These are phyloP conservation scores for Blastobotrys apis DNA, from an alignment of 1,139 yeast species.

Conservation along the genomic window DNA sequence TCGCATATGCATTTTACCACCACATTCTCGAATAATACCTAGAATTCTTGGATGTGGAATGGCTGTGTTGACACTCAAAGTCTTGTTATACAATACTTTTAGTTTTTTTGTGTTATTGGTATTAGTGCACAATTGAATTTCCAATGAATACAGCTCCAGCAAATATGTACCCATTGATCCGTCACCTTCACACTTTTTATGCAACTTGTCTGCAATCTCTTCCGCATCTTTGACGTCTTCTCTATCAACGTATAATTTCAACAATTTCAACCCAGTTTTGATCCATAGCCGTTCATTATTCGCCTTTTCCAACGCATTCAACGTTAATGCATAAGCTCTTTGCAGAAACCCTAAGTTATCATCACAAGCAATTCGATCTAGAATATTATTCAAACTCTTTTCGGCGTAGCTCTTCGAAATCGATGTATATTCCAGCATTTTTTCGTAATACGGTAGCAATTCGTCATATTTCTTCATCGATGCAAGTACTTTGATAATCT, in stretches of 20 bases:
- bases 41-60: constrained; percentile 71
- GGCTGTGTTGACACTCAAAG: constrained; percentile 51
- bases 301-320: constrained; percentile 28
- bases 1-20: constrained; percentile 64
- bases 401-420: constrained; percentile 50
- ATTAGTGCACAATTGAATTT: constrained; percentile 50
- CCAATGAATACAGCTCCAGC: constrained; percentile 62
- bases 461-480: constrained; percentile 34
- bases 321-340: constrained; percentile 29
- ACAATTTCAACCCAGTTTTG: constrained; percentile 50
- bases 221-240: constrained; percentile 40
- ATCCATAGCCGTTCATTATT: constrained; percentile 53
- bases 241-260: constrained; percentile 46
- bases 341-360: constrained; percentile 29
- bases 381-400: constrained; percentile 55
- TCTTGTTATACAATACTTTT: constrained; percentile 46
- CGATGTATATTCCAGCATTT: constrained; percentile 32
- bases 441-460: constrained; percentile 35
- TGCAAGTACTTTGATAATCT: constrained; percentile 54
- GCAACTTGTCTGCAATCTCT: constrained; percentile 41
- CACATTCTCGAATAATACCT: constrained; percentile 71
- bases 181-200: constrained; percentile 26
- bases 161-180: constrained; percentile 35
- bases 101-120: constrained; percentile 41
- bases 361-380: constrained; percentile 33